Evolutionary conservation across 768 basidiomycete genomes (phyloP).

Genomic region (Lactarius pseudohatsudake): DNA sequence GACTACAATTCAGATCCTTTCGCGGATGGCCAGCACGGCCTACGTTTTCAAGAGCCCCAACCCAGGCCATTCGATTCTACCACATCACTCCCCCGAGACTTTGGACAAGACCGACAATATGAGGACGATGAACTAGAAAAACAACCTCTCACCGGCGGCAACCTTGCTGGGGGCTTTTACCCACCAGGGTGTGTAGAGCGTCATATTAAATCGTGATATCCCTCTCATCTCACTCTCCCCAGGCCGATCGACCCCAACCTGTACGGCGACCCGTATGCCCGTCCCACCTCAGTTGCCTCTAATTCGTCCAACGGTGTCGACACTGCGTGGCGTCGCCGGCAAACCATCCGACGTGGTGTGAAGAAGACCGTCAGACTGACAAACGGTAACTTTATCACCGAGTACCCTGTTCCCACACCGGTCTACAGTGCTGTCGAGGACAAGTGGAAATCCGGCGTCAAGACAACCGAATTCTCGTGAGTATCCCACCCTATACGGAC

Average conservation of each 20-base stretch:
- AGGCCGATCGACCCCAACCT: slow-evolving; percentile 51
- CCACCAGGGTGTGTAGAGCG: slow-evolving; percentile 61
- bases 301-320: slow-evolving; percentile 39
- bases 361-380: slow-evolving; percentile 95
- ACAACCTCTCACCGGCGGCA: slow-evolving; percentile 64
- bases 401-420: slow-evolving; percentile 85
- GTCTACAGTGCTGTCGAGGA: slow-evolving; percentile 79
- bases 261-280: slow-evolving; percentile 65
- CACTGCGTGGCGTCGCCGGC: slow-evolving; percentile 62
- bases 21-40: slow-evolving; percentile 60
- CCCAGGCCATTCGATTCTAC: slow-evolving; percentile 61
- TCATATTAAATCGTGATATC: slow-evolving; percentile 1
- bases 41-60: slow-evolving; percentile 60
- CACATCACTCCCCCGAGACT: slow-evolving; percentile 53
- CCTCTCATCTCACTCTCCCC: slow-evolving; percentile 14
- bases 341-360: slow-evolving; percentile 89
- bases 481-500: slow-evolving; percentile 34
- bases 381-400: slow-evolving; percentile 88
- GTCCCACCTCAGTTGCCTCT: slow-evolving; percentile 46
- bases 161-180: slow-evolving; percentile 66
- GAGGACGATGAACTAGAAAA: slow-evolving; percentile 78
- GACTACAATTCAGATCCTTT: slow-evolving; percentile 63
- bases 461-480: slow-evolving; percentile 88
- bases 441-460: slow-evolving; percentile 63
- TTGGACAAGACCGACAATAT: slow-evolving; percentile 42